Evolutionary conservation across 805 yeast species (phyloP).

Genomic region (Nakazawaea ernobii): DNA sequence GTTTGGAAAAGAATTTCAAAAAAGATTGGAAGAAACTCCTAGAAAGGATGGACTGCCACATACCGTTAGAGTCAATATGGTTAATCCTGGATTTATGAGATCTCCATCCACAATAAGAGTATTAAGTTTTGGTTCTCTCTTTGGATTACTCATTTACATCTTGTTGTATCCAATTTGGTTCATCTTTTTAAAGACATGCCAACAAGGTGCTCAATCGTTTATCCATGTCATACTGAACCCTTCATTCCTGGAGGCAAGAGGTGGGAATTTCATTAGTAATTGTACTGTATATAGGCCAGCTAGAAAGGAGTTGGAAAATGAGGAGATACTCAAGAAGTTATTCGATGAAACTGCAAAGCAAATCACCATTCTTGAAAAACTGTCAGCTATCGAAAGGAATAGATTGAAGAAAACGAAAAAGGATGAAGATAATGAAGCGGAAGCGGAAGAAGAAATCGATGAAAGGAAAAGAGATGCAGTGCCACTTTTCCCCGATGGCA

Average conservation of each 20-base stretch:
- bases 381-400: constrained; percentile 65
- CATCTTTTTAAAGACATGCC: constrained; percentile 69
- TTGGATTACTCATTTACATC: constrained; percentile 51
- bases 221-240: constrained; percentile 70
- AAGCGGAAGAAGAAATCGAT: background rate
- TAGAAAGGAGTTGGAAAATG: constrained; percentile 60
- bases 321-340: constrained; percentile 51
- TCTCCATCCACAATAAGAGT: constrained; percentile 80
- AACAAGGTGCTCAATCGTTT: constrained; percentile 75
- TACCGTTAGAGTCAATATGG: constrained; percentile 65
- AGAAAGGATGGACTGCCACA: constrained; percentile 68
- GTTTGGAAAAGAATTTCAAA: constrained; percentile 76
- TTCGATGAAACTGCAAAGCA: constrained; percentile 55
- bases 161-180: constrained; percentile 78
- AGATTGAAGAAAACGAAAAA: constrained; percentile 9
- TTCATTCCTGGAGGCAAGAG: constrained; percentile 50
- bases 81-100: constrained; percentile 91
- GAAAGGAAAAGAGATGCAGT: constrained; percentile 10
- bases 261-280: constrained; percentile 71
- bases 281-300: constrained; percentile 52
- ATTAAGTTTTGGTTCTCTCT: constrained; percentile 67
- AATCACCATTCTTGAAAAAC: constrained; percentile 60
- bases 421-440: background rate
- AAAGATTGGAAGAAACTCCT: constrained; percentile 49
- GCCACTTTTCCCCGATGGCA: constrained; percentile 6